Conservation (phyloP, 208 protist species). For the Baffinella frigidus region DNA sequence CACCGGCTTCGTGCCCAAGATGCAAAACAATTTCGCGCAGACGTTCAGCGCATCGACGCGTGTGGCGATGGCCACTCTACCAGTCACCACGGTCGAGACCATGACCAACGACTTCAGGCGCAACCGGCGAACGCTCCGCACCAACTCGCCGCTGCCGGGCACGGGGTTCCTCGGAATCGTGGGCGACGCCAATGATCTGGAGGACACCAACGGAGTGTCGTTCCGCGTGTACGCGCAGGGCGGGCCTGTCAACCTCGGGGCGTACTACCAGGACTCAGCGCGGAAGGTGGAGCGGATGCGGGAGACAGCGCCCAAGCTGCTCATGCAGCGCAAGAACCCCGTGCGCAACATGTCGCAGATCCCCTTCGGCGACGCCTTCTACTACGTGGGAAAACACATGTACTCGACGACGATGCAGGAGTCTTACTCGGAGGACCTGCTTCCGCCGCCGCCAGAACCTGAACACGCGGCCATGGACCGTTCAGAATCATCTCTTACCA, state of each 20-base stretch:
- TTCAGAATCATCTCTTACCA: no score
- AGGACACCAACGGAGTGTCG: not conserved
- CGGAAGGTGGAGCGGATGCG: slow-evolving; percentile 3
- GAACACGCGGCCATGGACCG: no score
- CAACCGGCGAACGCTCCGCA: not conserved
- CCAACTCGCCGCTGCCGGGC: not conserved
- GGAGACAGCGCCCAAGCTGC: not conserved
- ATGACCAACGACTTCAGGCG: not conserved
- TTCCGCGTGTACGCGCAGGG: not conserved
- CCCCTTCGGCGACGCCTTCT: slow-evolving; percentile 10
- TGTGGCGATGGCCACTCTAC: not conserved
- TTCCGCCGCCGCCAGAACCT: no score
- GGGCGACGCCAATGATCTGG: not conserved
- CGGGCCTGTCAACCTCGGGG: not conserved
- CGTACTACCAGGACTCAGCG: not conserved
- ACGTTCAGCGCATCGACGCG: not conserved
- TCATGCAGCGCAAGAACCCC: slow-evolving; percentile 27
- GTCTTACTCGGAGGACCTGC: no score
- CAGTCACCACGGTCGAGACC: no score
- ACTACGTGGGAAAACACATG: slow-evolving; percentile 39
- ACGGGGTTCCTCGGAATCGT: not conserved
- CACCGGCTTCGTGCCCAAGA: slow-evolving; percentile 5
- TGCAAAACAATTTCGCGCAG: not conserved
- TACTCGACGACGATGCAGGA: slow-evolving; percentile 1
- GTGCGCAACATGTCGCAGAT: slow-evolving; percentile 4